phyloP scores from a whole-genome alignment of 75 land plant species.

The Sequoia sempervirens region DNA sequence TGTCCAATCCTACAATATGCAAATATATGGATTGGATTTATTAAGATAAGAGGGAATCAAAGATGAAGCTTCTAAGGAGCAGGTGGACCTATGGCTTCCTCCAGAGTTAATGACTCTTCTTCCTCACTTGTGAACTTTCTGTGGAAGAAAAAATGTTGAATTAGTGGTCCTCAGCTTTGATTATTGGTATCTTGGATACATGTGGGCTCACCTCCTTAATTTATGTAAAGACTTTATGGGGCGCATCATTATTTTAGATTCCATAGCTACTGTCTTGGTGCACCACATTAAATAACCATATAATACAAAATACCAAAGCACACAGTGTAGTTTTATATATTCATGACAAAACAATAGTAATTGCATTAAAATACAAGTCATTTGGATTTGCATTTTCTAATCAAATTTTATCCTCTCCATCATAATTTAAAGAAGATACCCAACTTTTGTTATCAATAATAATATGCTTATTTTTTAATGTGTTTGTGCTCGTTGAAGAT shows the following conservation, averaged over 20 bases:
- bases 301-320: neutral
- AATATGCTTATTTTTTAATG: neutral
- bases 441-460: neutral
- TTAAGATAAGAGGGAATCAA: too few relatives aligned
- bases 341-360: neutral
- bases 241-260: neutral
- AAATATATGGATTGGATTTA: too few relatives aligned
- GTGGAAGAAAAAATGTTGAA: neutral
- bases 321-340: neutral
- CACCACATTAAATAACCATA: too few relatives aligned
- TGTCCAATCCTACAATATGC: too few relatives aligned
- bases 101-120: neutral
- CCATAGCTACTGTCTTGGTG: neutral
- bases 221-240: neutral
- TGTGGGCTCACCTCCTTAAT: too few relatives aligned
- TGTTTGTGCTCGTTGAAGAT: neutral
- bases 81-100: too few relatives aligned
- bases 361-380: neutral
- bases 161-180: too few relatives aligned
- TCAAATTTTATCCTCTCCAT: neutral
- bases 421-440: neutral
- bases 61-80: too few relatives aligned
- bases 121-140: neutral
- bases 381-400: neutral
- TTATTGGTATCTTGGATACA: too few relatives aligned